phyloP scores from a whole-genome alignment of 306 rosid species.

The Ochetophila trinervis region DNA sequence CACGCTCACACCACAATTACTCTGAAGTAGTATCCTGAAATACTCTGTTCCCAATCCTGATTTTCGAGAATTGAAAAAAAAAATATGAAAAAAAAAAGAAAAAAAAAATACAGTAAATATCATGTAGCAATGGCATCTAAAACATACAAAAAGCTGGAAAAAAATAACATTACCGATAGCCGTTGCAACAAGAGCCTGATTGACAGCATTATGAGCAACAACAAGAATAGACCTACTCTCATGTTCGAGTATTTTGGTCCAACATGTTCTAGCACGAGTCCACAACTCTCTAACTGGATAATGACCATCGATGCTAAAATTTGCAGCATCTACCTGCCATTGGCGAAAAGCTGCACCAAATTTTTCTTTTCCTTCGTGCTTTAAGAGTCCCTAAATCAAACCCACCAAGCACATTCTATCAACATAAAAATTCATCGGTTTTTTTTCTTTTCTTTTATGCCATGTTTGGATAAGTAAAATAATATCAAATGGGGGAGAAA shows the following conservation, averaged over 20 bases:
- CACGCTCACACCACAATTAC: conserved; percentile 93
- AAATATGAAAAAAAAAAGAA: background rate
- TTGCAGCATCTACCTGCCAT: conserved; percentile 84
- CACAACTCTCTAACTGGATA: conserved; percentile 94
- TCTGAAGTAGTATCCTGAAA: conserved; percentile 86
- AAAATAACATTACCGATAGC: conserved; percentile 63
- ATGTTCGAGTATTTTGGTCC: conserved; percentile 67
- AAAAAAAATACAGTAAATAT: conserved; percentile 7
- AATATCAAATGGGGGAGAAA: background rate
- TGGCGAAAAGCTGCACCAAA: conserved; percentile 69
- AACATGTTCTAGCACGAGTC: conserved; percentile 79
- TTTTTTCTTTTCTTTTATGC: background rate
- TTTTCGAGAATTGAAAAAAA: conserved; percentile 11
- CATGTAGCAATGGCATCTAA: conserved; percentile 6
- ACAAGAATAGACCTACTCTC: conserved; percentile 85
- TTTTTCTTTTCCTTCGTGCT: conserved; percentile 76
- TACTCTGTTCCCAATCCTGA: conserved; percentile 77
- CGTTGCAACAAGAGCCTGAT: conserved; percentile 96
- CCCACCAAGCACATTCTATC: background rate
- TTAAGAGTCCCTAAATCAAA: conserved; percentile 71
- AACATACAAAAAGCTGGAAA: conserved; percentile 21
- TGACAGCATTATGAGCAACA: conserved; percentile 98
- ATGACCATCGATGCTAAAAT: conserved; percentile 83
- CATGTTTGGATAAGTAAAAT: background rate
- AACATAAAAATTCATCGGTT: background rate